Conservation (phyloP, 2,329 filamentous ascomycete genomes). For the Aspergillus unguis region DNA sequence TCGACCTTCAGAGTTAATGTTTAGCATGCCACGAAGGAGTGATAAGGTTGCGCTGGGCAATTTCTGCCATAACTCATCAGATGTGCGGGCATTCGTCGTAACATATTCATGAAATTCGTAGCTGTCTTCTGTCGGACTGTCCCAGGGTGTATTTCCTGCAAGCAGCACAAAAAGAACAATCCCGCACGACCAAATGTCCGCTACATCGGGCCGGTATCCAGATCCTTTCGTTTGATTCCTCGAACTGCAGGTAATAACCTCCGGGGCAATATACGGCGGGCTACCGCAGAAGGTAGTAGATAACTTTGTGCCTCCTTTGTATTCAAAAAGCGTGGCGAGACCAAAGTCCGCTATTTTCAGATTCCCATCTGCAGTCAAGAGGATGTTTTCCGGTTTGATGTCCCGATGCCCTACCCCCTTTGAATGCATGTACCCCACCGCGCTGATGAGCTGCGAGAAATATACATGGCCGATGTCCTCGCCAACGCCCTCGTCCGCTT, state of each 20-base stretch:
- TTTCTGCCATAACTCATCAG: constrained; percentile 79
- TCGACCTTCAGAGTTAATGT: constrained; percentile 67
- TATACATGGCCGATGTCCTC: constrained; percentile 96
- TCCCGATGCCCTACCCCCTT: constrained; percentile 93
- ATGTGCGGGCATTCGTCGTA: constrained; percentile 72
- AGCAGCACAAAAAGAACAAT: constrained; percentile 96
- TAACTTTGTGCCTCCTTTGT: constrained; percentile 76
- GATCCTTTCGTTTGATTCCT: constrained; percentile 46
- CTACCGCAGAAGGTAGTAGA: constrained; percentile 91
- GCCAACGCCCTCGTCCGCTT: constrained; percentile 91
- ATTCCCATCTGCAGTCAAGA: constrained; percentile 78
- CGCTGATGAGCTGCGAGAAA: constrained; percentile 85
- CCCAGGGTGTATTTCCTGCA: constrained; percentile 97
- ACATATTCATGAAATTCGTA: constrained; percentile 91
- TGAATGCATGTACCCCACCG: constrained; percentile 91
- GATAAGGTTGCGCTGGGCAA: constrained; percentile 73
- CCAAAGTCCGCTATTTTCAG: constrained; percentile 97
- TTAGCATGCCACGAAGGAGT: constrained; percentile 89
- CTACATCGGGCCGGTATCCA: constrained; percentile 64
- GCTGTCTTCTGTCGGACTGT: constrained; percentile 79
- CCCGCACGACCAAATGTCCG: constrained; percentile 96
- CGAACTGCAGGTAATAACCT: constrained; percentile 64
- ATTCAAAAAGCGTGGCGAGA: constrained; percentile 87
- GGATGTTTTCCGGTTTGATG: constrained; percentile 91
- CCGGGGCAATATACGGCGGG: constrained; percentile 94